Evolutionary conservation across 2,329 filamentous ascomycete species (phyloP).

Genomic region (Colletotrichum chrysophilum): DNA sequence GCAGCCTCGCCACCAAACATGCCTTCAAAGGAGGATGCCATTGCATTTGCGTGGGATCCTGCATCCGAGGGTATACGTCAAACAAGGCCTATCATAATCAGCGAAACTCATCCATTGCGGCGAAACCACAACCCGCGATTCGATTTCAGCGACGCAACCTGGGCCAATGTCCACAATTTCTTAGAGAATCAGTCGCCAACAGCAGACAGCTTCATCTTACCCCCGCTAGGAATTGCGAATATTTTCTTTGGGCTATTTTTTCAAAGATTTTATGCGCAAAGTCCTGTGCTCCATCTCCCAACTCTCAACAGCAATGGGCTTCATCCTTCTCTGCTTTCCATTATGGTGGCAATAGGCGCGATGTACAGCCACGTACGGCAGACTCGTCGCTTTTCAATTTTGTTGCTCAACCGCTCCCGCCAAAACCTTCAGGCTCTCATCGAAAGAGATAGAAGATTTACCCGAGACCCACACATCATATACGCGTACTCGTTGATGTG

Average conservation of each 20-base stretch:
- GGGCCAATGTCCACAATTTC: background rate
- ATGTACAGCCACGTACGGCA: background rate
- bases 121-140: background rate
- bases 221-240: background rate
- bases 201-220: background rate
- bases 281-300: background rate
- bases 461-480: background rate
- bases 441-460: background rate
- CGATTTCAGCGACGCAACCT: background rate
- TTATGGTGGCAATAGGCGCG: background rate
- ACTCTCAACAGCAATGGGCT: background rate
- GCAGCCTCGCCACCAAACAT: background rate
- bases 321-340: background rate
- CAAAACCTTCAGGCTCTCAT: background rate
- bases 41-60: background rate
- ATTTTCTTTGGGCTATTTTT: conserved; percentile 4
- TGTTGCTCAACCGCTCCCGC: background rate
- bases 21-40: background rate
- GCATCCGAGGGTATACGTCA: background rate
- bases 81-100: background rate
- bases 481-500: background rate
- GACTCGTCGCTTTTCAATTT: background rate
- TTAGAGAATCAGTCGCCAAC: background rate
- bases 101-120: background rate
- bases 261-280: background rate